These are phyloP conservation scores for Salix koriyanagi DNA, from an alignment of 345 rosid genomes.

Conservation along the genomic window DNA sequence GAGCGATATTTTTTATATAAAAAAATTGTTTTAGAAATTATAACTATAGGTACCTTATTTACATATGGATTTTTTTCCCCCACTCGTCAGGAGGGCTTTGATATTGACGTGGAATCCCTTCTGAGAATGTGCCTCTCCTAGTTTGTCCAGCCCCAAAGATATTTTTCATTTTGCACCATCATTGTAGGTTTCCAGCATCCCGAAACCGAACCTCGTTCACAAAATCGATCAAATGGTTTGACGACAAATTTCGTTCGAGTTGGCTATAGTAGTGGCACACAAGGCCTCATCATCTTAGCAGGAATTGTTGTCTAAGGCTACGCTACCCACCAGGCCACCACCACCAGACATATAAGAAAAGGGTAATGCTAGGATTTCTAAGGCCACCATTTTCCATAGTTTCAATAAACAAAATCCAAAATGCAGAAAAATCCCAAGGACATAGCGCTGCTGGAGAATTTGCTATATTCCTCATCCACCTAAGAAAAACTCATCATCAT, in stretches of 20 bases:
- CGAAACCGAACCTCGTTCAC: not conserved
- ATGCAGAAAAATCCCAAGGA: not conserved
- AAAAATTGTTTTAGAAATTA: not conserved
- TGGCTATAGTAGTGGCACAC: not conserved
- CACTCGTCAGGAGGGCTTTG: not conserved
- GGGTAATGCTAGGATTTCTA: constrained; percentile 10
- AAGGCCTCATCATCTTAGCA: not conserved
- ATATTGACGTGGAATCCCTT: not conserved
- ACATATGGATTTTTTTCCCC: not conserved
- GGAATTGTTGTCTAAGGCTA: not conserved
- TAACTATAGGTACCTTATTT: not conserved
- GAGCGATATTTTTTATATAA: not conserved
- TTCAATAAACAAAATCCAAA: not conserved
- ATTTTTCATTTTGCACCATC: not conserved
- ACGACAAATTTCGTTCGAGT: not conserved
- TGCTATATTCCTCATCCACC: not conserved
- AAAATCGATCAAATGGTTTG: not conserved
- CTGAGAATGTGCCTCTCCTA: no score
- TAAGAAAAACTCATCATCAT: not conserved
- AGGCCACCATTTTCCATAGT: constrained; percentile 20
- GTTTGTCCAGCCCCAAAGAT: no score
- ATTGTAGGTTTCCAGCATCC: not conserved
- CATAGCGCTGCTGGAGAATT: not conserved
- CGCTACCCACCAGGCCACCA: constrained; percentile 3
- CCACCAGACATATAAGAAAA: not conserved